Base-by-base conservation (phyloP, 2,329 filamentous ascomycete genomes). In the Xylariaceae sp. region DNA sequence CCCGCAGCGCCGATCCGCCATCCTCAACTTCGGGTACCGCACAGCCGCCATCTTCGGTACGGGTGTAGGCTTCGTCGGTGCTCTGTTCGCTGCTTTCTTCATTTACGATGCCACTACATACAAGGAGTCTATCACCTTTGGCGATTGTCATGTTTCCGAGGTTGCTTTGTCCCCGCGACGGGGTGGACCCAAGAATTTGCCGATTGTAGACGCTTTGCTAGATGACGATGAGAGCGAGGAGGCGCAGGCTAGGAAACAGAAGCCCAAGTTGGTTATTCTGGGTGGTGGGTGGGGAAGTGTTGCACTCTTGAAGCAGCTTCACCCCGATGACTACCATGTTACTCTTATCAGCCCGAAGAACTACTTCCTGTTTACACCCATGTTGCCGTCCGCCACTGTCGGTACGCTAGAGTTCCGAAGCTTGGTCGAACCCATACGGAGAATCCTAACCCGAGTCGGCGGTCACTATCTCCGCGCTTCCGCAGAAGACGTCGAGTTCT, bases 331-430 rank as follows among this genome's bases (percentile, higher is more conserved):
- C 58, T 98, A 96, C 64, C 91, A 98, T 66, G 85, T 98, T 55
- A 97, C 92, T 4, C 86, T 98, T 32, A 85, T 98, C 35, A 95
- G 90, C 11, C 92, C 93, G 0, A 86, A 86, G 27, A 97, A 97
- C 61, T 95, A 97, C 70, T 98, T 98, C 70, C 72, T 98, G 23
- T 98, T 98, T 67, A 98, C 93, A 2, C 93, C 93, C 1, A 97
- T 98, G 91, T 75, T 98, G 35, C 93, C 93, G 2, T 95, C 90
- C 25, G 94, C 93, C 6, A 98, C 94, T 0, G 93, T 98, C 5
- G 94, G 94, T 11, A 98, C 93, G 0, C 74, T 98, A 23, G 92
- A 95, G 62, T 73, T 97, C 59, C 79, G 92, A 54, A 95, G 90
- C 40, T 74, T 98, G 47, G 89, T 96, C 33, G 93, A 98, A 67